Conservation (phyloP, 345 rosid genomes). For the Microcos paniculata region DNA sequence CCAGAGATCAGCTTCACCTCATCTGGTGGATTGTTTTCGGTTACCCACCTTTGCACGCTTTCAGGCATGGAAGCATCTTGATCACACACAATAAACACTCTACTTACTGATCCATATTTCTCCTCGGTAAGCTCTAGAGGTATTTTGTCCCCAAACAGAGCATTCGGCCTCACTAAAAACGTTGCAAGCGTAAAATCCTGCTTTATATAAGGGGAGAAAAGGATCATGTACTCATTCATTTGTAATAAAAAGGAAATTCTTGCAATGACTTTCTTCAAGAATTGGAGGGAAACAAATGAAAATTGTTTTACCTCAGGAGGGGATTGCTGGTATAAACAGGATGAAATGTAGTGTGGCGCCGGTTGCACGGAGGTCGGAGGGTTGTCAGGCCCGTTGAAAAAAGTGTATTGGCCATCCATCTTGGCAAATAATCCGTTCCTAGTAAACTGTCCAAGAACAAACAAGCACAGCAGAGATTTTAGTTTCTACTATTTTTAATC, state of each 20-base stretch:
- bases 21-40: conserved; percentile 29
- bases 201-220: neutral
- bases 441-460: neutral
- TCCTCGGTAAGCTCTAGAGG: conserved; percentile 16
- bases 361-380: conserved; percentile 21
- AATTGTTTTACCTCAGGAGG: conserved; percentile 29
- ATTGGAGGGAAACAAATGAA: neutral
- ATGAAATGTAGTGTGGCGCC: conserved; percentile 19
- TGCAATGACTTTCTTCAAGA: neutral
- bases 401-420: conserved; percentile 25
- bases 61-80: conserved; percentile 11
- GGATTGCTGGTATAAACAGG: conserved; percentile 34
- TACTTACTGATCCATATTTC: conserved; percentile 20
- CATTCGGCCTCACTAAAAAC: conserved; percentile 26
- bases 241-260: neutral
- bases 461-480: neutral
- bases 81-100: conserved; percentile 36
- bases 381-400: conserved; percentile 20
- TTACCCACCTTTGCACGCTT: conserved; percentile 29
- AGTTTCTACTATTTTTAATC: no score
- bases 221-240: neutral
- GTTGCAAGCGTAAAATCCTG: conserved; percentile 36
- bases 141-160: neutral
- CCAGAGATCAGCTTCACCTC: conserved; percentile 32
- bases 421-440: neutral